Conservation (phyloP, 2,329 filamentous ascomycete genomes). For the Fusarium pseudoanthophilum region DNA sequence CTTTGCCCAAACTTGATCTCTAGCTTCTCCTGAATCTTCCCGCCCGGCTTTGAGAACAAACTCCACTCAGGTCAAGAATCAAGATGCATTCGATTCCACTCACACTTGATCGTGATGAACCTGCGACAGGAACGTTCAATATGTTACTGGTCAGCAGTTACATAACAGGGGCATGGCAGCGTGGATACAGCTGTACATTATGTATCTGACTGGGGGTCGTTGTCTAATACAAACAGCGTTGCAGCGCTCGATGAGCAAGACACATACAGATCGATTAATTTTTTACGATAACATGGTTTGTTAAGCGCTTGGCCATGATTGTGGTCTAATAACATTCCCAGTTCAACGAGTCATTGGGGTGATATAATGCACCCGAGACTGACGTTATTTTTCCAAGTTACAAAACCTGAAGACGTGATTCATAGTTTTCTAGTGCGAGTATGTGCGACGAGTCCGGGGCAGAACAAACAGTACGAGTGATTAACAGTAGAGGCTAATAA, state of each 20-base stretch:
- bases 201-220: background rate
- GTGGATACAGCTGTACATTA: background rate
- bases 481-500: background rate
- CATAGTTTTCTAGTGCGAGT: background rate
- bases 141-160: constrained; percentile 2
- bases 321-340: constrained; percentile 19
- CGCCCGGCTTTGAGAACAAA: constrained; percentile 21
- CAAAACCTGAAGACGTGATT: background rate
- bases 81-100: constrained; percentile 30
- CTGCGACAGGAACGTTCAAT: constrained; percentile 10
- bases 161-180: background rate
- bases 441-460: background rate
- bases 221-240: background rate
- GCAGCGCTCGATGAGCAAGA: background rate
- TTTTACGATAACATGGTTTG: background rate
- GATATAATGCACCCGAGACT: constrained; percentile 4
- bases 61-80: constrained; percentile 26
- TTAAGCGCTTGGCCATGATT: constrained; percentile 29
- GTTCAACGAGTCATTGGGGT: constrained; percentile 1
- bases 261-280: background rate
- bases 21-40: constrained; percentile 35
- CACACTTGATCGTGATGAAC: constrained; percentile 40
- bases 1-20: constrained; percentile 33
- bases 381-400: background rate
- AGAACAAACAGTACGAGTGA: background rate